A percentile compares a stretch with the other conserved stretches of the same genome.
Conservation (phyloP, 306 rosid genomes). For the Vigna hirtella region DNA sequence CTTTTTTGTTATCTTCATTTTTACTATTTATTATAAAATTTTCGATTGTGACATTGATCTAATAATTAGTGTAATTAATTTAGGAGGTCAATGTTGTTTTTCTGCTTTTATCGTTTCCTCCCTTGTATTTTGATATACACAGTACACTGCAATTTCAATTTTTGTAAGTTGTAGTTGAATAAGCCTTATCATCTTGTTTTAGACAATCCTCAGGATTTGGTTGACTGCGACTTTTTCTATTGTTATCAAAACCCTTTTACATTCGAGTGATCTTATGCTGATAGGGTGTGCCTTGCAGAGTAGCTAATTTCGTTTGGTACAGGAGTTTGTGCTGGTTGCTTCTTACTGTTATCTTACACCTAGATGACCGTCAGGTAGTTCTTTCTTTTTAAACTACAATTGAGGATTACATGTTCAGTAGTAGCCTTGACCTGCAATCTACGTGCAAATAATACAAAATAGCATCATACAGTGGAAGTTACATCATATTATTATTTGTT, state of each 20-base stretch:
- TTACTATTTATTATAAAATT: slow-evolving; percentile 36
- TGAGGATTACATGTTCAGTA: slow-evolving; percentile 4
- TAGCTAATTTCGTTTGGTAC: slow-evolving; percentile 38
- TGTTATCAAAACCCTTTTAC: slow-evolving; percentile 17
- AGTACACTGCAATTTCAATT: slow-evolving; percentile 6
- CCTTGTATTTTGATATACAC: slow-evolving; percentile 30
- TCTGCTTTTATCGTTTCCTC: slow-evolving; percentile 20
- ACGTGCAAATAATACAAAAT: slow-evolving; percentile 14
- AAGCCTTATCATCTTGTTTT: slow-evolving; percentile 4
- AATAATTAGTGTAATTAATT: slow-evolving; percentile 46
- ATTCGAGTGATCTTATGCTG: slow-evolving; percentile 34
- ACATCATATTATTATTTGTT: slow-evolving; percentile 3
- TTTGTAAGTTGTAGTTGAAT: slow-evolving; percentile 21
- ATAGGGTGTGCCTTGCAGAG: slow-evolving; percentile 4
- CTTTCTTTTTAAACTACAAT: slow-evolving; percentile 1
- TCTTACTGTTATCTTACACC: slow-evolving; percentile 56
- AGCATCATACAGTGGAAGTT: slow-evolving; percentile 25
- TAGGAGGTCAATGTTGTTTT: slow-evolving; percentile 43
- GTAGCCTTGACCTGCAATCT: slow-evolving; percentile 16
- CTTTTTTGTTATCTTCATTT: slow-evolving; percentile 27
- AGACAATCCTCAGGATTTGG: background rate
- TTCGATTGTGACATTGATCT: slow-evolving; percentile 48
- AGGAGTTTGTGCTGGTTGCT: slow-evolving; percentile 77
- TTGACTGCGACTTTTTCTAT: background rate
- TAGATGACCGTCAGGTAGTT: slow-evolving; percentile 76